Base-by-base conservation (phyloP, 2,329 filamentous ascomycete genomes). In the Ophiocordyceps australis region DNA sequence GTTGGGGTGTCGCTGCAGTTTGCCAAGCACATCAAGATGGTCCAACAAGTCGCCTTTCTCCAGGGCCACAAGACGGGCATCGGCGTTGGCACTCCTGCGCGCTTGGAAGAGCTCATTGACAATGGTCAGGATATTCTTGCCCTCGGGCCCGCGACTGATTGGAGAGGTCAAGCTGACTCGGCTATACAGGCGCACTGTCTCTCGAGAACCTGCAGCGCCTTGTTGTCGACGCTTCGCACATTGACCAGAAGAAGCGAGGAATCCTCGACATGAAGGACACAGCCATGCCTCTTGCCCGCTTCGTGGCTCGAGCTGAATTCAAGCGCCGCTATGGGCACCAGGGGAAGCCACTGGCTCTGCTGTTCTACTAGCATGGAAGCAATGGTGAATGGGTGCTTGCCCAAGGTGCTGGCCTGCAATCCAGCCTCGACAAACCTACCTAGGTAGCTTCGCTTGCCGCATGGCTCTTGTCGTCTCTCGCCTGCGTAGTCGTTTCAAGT, bases 181-280 rank as follows among this genome's bases (percentile, higher is more conserved):
- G n/a, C n/a, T n/a, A n/a, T n/a, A 30, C 31, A 49, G 76, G 75
- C 19, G 72, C 76, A 3, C 52, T 95, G 23, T 78, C 72, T 15
- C 50, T 79, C 17, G 62, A 69, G 18, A 65, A 75, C 31, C 49
- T 95, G 28, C 70, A 82, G 52, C 67, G 80, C 23, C 66, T 98
- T 18, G 69, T 95, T 7, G 65, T 95, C 17, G 89, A 98, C 51
- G 82, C 80, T 10, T 93, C 83, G 7, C 76, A 93, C 44, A 79
- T 94, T 36, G 86, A 98, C 50, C 71, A 79, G 50, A 98, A 98
- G 63, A 92, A 92, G 59, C 65, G 85, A 24, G 82, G 83, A 0
- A 70, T 98, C 35, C 70, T 93, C 48, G 89, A 95, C 43, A 94
- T 95, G 81, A 82, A 79, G 49, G 89, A 98, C 32, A 81, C 81